Base-by-base conservation (phyloP, 257 asterid species). In the Solanum rostratum region DNA sequence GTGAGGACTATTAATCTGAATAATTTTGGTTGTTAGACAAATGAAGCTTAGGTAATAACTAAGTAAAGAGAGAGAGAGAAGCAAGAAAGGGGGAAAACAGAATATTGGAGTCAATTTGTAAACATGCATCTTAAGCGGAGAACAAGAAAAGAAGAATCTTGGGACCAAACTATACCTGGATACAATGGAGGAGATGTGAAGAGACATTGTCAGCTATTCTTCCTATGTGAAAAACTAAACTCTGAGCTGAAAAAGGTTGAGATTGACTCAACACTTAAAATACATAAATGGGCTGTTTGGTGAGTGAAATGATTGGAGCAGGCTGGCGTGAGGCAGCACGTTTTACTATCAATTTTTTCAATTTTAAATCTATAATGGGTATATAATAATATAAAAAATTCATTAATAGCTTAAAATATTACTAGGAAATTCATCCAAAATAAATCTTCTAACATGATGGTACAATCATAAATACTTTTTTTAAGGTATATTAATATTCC, bases 111-210 rank as follows among this genome's bases (percentile, higher is more conserved):
- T 11, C 3, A 52, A 18, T 62, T 19, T 29, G 14, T 6, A 7
- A 10, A 86, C 3, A 70, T 7, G 57, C 60, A 33, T 2, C 16
- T 69, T 33, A 5, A 57, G 65, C 55, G 6, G 16, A 15, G 4
- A 33, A 37, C 49, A 10, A 68, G 76, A 55, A 37, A 45, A 81
- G 83, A 43, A 37, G 37, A 53, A 2, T 81, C 53, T 52, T 54
- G 60, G 81, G 83, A 80, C 37, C 10, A 54, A 54, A 49, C 66
- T 13, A 52, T 33, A 88, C 92, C 90, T 87, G 90, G 85, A 71
- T 82, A 84, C n/a, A 33, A 87, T 27, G 71, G 45, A 16, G 68
- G 80, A 39, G 85, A 50, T 30, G 18, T 69, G 27, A 37, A 82
- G 84, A 86, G 86, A 63, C 82, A 83, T 73, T 30, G 74, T 50